These are phyloP conservation scores for Phytopythium kandeliae DNA, from an alignment of 352 stramenopile species.

Conservation along the genomic window DNA sequence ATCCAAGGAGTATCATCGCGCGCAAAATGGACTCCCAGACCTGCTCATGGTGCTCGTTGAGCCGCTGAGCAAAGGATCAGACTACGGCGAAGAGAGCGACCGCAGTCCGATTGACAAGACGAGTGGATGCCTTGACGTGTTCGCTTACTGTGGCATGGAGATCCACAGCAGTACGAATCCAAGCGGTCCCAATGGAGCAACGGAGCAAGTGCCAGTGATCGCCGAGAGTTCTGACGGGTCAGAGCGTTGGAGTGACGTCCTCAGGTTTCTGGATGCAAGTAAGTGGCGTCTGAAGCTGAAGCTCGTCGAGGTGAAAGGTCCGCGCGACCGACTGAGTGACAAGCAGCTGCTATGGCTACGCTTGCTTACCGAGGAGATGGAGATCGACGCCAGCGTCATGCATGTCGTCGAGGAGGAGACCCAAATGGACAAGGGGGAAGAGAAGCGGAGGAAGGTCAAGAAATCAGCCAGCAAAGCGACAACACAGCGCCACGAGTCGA, in stretches of 20 bases:
- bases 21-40: slow-evolving; percentile 71
- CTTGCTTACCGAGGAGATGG: slow-evolving; percentile 47
- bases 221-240: slow-evolving; percentile 9
- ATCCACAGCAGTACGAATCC: slow-evolving; percentile 47
- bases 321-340: slow-evolving; percentile 75
- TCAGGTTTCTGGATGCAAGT: slow-evolving; percentile 10
- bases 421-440: slow-evolving; percentile 25
- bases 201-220: slow-evolving; percentile 5
- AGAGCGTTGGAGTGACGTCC: slow-evolving; percentile 7
- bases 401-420: slow-evolving; percentile 71
- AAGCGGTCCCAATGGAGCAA: slow-evolving; percentile 6
- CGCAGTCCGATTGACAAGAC: neutral
- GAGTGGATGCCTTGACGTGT: slow-evolving; percentile 38
- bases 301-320: slow-evolving; percentile 85
- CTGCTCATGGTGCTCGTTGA: slow-evolving; percentile 46
- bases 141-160: slow-evolving; percentile 47
- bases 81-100: slow-evolving; percentile 3
- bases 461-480: neutral
- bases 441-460: slow-evolving; percentile 7
- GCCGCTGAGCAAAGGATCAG: neutral
- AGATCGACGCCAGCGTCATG: slow-evolving; percentile 56
- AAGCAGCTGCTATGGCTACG: slow-evolving; percentile 80
- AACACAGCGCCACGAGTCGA: neutral
- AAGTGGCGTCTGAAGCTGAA: slow-evolving; percentile 31
- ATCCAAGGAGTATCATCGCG: slow-evolving; percentile 59